Percentiles rank a stretch among this genome's conserved stretches.
Evolutionary conservation across 2,329 filamentous ascomycete genomes (phyloP).

Genomic region (Lecanicillium sp.): DNA sequence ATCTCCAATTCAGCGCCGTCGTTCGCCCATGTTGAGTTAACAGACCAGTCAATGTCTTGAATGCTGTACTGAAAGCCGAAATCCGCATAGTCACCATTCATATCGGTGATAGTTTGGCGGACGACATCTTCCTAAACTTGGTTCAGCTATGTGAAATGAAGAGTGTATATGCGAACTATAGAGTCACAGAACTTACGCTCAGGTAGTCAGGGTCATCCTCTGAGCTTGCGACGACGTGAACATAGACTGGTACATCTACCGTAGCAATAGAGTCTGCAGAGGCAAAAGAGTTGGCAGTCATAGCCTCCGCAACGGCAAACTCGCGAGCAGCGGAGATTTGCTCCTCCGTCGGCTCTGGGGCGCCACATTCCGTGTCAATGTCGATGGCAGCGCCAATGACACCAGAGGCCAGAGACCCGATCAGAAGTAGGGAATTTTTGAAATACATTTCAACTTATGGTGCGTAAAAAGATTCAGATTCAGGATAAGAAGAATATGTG

Average conservation of each 20-base stretch:
- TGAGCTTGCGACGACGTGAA: slow-evolving; percentile 5
- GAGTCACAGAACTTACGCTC: slow-evolving; percentile 1
- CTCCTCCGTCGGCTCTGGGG: slow-evolving; percentile 1
- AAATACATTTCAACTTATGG: slow-evolving; percentile 2
- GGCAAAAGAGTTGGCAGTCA: background rate
- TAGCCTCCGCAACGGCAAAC: background rate
- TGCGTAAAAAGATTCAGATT: no score
- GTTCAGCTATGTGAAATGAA: background rate
- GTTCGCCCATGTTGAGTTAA: slow-evolving; percentile 38
- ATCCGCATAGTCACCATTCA: slow-evolving; percentile 1
- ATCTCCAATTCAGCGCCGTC: slow-evolving; percentile 32
- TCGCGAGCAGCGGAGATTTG: background rate
- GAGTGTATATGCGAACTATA: background rate
- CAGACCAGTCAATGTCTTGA: slow-evolving; percentile 32
- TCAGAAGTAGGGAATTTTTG: slow-evolving; percentile 1
- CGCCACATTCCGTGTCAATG: background rate
- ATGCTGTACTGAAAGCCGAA: slow-evolving; percentile 29
- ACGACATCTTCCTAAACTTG: background rate
- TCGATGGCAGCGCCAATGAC: slow-evolving; percentile 4
- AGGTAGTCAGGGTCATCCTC: slow-evolving; percentile 1
- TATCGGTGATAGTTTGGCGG: background rate
- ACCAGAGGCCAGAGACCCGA: slow-evolving; percentile 2
- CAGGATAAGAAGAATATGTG: no score
- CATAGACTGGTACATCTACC: slow-evolving; percentile 1
- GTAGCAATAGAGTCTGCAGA: background rate